A percentile compares a stretch with the other conserved stretches of the same genome.
phyloP scores from a whole-genome alignment of 495 filamentous ascomycete genomes.

The Lindgomyces ingoldianus region DNA sequence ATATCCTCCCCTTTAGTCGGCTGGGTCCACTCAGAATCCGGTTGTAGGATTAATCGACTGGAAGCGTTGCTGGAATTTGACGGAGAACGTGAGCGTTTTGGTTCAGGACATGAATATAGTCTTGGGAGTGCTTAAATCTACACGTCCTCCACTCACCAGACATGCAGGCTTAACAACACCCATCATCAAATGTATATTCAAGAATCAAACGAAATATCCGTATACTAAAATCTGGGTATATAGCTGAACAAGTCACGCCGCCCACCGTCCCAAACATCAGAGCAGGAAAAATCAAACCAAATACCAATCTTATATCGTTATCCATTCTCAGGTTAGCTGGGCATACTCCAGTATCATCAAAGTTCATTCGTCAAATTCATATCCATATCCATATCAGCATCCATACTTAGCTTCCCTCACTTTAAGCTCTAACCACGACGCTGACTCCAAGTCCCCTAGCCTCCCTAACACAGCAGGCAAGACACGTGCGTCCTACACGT shows the following conservation, averaged over 20 bases:
- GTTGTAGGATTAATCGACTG: too few species aligned
- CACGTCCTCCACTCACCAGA: too few species aligned
- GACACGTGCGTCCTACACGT: constrained; percentile 41
- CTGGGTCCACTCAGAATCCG: too few species aligned
- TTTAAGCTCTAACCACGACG: constrained; percentile 41
- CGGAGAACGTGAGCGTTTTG: too few species aligned
- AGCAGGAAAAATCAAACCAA: neutral
- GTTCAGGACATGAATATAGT: too few species aligned
- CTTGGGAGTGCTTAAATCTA: too few species aligned
- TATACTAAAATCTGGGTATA: neutral
- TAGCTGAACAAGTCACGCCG: neutral
- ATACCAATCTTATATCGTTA: neutral
- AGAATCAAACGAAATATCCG: neutral
- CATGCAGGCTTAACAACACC: too few species aligned
- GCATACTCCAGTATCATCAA: too few species aligned
- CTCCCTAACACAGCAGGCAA: constrained; percentile 45
- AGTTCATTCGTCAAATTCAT: too few species aligned
- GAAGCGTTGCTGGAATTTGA: too few species aligned
- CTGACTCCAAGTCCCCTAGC: constrained; percentile 39
- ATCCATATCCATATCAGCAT: too few species aligned
- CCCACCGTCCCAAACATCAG: neutral
- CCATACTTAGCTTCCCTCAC: neutral
- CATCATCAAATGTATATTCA: neutral
- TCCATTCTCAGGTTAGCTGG: neutral
- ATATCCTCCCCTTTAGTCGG: too few species aligned